Conservation (phyloP, 1,284 basidiomycete species). For the Bjerkandera adusta region DNA sequence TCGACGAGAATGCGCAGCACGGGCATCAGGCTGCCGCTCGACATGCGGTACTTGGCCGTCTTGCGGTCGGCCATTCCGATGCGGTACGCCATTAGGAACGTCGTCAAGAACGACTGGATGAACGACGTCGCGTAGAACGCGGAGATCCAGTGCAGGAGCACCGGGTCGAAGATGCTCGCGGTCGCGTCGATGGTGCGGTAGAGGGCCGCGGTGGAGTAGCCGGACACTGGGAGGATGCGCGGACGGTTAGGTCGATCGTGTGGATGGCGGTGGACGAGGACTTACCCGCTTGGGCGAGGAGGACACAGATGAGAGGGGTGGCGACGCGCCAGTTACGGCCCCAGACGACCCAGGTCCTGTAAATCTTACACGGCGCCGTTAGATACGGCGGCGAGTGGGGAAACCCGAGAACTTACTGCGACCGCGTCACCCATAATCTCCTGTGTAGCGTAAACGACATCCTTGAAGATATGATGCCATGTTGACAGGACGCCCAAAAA, state of each 20-base stretch:
- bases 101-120: slow-evolving; percentile 31
- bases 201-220: slow-evolving; percentile 22
- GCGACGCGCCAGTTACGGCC: slow-evolving; percentile 23
- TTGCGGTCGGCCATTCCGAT: slow-evolving; percentile 26
- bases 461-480: slow-evolving; percentile 31
- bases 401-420: slow-evolving; percentile 21
- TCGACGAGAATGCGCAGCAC: slow-evolving; percentile 31
- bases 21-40: slow-evolving; percentile 20
- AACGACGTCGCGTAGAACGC: slow-evolving; percentile 31
- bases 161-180: slow-evolving; percentile 23
- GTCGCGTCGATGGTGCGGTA: slow-evolving; percentile 22
- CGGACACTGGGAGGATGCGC: slow-evolving; percentile 19
- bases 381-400: background rate
- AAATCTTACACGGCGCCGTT: slow-evolving; percentile 25
- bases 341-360: slow-evolving; percentile 32
- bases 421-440: slow-evolving; percentile 30
- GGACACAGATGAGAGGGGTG: slow-evolving; percentile 15
- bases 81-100: slow-evolving; percentile 29
- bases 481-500: slow-evolving; percentile 28
- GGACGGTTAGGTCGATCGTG: background rate
- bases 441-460: slow-evolving; percentile 28
- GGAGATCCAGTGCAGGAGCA: slow-evolving; percentile 27
- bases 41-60: slow-evolving; percentile 12
- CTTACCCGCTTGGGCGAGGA: background rate
- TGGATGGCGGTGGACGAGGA: background rate